phyloP scores from a whole-genome alignment of 164 flowering plant genomes.

The Liquidambar formosana region DNA sequence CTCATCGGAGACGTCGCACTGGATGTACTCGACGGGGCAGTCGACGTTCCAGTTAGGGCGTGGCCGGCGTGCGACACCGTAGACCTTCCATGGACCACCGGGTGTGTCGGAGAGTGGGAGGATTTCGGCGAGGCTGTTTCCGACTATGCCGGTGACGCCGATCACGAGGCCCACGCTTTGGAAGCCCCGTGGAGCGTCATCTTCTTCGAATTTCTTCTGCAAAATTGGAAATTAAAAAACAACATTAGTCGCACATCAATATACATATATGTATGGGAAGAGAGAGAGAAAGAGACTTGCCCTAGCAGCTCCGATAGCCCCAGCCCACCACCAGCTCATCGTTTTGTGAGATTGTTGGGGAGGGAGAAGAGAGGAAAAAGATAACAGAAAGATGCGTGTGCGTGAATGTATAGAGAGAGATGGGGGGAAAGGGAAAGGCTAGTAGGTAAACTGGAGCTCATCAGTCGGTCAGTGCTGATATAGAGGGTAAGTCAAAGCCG shows the following conservation, averaged over 20 bases:
- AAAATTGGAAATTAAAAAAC: background rate
- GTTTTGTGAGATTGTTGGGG: background rate
- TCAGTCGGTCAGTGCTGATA: too few species aligned
- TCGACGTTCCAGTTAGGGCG: slow-evolving; percentile 62
- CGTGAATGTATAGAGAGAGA: too few species aligned
- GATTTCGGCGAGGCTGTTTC: slow-evolving; percentile 85
- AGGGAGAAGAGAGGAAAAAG: background rate
- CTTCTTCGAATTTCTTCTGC: slow-evolving; percentile 66
- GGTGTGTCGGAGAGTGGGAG: slow-evolving; percentile 80
- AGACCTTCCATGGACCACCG: slow-evolving; percentile 88
- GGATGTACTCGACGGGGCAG: slow-evolving; percentile 65
- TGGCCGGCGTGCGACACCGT: slow-evolving; percentile 74
- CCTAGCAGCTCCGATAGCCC: slow-evolving; percentile 75
- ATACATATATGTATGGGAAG: background rate
- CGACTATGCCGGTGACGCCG: slow-evolving; percentile 84
- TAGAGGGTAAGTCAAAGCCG: too few species aligned
- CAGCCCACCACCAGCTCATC: slow-evolving; percentile 86
- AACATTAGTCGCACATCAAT: background rate
- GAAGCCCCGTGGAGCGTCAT: slow-evolving; percentile 32
- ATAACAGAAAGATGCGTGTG: too few species aligned
- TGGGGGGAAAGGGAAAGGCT: too few species aligned
- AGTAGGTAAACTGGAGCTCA: too few species aligned
- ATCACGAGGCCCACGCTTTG: slow-evolving; percentile 63
- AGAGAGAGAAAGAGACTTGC: slow-evolving; percentile 10
- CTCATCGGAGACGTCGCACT: slow-evolving; percentile 56